Base-by-base conservation (phyloP, 768 basidiomycete genomes). In the Tylopilus sp. region DNA sequence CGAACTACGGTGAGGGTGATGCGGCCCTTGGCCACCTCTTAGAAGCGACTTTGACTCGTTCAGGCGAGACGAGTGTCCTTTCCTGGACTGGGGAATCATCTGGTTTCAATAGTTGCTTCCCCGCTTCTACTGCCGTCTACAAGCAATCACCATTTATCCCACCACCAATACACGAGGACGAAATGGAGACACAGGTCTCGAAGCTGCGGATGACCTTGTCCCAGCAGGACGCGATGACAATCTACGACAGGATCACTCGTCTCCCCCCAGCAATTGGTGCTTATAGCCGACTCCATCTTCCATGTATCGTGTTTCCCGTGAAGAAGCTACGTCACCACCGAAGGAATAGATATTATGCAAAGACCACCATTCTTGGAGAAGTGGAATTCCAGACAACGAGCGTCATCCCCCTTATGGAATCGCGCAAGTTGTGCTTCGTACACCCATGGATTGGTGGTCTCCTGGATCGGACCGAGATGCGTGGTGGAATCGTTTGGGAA, bases 261-360 rank as follows among this genome's bases (percentile, higher is more conserved):
- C 33, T 52, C 25, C 50, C 43, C 45, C 42, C 34, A 2, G 43
- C 21, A 6, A 25, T 25, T 10, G 33, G 33, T 16, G 26, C 43
- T 26, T 21, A 46, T 36, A 34, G 44, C 6, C 36, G 44, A 4
- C 34, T 52, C 3, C 14, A 52, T 38, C 50, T 45, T 10, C 43
- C 50, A 29, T 52, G 43, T 13, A 38, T 52, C 9, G 22, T 45
- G 13, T 52, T 52, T 21, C 36, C 50, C 12, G 50, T 38, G 34
- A 46, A 38, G 17, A 12, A 40, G 24, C 10, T 40, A 38, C 37
- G 38, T 12, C 38, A 13, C 13, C 38, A 9, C 4, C 38, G 14
- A 40, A 22, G 38, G 22, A 40, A 24, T 13, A 10, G 38, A 24
- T 40, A 40, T 12, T 22, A 12, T 14, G 38, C 38, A 6, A 40